Evolutionary conservation across 495 filamentous ascomycete species (phyloP).

Genomic region (Platismatia glauca): DNA sequence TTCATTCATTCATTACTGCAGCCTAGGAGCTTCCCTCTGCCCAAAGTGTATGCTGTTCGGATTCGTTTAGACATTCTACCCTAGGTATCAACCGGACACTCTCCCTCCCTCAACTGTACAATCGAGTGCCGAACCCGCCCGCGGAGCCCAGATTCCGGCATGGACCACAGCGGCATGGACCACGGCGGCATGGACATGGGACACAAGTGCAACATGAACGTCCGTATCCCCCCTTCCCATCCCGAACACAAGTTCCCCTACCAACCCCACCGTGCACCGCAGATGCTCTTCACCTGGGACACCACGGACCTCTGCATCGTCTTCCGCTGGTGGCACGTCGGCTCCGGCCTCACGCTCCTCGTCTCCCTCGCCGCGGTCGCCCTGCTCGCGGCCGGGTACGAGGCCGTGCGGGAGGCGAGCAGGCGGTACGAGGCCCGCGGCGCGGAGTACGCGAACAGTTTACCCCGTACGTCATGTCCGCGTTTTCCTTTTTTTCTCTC

Average conservation of each 20-base stretch:
- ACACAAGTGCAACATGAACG: constrained; percentile 74
- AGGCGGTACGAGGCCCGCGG: constrained; percentile 65
- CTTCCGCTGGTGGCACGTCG: constrained; percentile 84
- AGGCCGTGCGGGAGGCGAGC: constrained; percentile 67
- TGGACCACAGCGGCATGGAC: constrained; percentile 42
- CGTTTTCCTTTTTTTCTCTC: too few species aligned
- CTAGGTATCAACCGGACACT: too few species aligned
- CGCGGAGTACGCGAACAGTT: constrained; percentile 40
- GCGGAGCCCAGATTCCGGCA: too few species aligned
- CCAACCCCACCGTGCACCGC: neutral
- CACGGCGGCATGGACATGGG: constrained; percentile 53
- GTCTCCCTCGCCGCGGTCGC: constrained; percentile 75
- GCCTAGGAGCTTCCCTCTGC: too few species aligned
- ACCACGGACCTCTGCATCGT: constrained; percentile 88
- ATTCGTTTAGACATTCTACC: too few species aligned
- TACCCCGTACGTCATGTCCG: constrained; percentile 45
- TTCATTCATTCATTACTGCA: too few species aligned
- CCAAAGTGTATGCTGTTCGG: too few species aligned
- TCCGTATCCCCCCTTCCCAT: constrained; percentile 37
- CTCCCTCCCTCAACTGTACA: too few species aligned
- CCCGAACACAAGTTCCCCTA: neutral
- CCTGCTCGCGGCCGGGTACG: constrained; percentile 79
- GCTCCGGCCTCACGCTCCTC: constrained; percentile 59
- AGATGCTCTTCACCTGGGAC: constrained; percentile 98
- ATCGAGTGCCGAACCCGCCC: too few species aligned